A percentile compares a stretch with the other conserved stretches of the same genome.
These are phyloP conservation scores for Calonectria leucothoes DNA, from an alignment of 2,329 filamentous ascomycete species.

Conservation along the genomic window DNA sequence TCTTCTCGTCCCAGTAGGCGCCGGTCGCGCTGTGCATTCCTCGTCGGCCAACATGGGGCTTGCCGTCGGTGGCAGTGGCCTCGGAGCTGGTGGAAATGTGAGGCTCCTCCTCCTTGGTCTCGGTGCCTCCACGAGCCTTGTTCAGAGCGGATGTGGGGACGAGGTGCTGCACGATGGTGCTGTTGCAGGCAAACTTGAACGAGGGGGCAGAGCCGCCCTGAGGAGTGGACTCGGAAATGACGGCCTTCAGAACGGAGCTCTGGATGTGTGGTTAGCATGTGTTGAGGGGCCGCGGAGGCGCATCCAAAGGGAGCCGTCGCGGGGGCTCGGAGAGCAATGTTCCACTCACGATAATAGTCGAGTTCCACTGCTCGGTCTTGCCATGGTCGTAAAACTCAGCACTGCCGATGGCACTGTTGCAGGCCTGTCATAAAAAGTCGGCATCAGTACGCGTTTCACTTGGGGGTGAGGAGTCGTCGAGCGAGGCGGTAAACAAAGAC, in stretches of 20 bases:
- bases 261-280: conserved; percentile 49
- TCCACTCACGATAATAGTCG: conserved; percentile 82
- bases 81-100: conserved; percentile 66
- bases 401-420: conserved; percentile 79
- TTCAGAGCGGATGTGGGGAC: conserved; percentile 74
- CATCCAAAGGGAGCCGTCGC: neutral
- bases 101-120: conserved; percentile 61
- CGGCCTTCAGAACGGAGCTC: conserved; percentile 81
- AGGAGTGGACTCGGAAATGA: conserved; percentile 80
- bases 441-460: conserved; percentile 25
- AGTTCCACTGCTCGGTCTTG: conserved; percentile 90
- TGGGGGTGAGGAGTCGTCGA: conserved; percentile 6
- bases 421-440: conserved; percentile 69
- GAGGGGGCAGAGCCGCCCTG: conserved; percentile 67
- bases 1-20: conserved; percentile 91
- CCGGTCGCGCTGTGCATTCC: conserved; percentile 91
- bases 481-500: conserved; percentile 36
- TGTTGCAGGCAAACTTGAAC: conserved; percentile 97
- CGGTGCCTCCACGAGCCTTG: conserved; percentile 65
- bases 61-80: conserved; percentile 69
- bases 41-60: conserved; percentile 82
- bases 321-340: conserved; percentile 6
- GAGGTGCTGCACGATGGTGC: conserved; percentile 96
- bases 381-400: conserved; percentile 88
- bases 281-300: neutral